Base-by-base conservation (phyloP, 2,329 filamentous ascomycete genomes). In the Alternaria ventricosa region DNA sequence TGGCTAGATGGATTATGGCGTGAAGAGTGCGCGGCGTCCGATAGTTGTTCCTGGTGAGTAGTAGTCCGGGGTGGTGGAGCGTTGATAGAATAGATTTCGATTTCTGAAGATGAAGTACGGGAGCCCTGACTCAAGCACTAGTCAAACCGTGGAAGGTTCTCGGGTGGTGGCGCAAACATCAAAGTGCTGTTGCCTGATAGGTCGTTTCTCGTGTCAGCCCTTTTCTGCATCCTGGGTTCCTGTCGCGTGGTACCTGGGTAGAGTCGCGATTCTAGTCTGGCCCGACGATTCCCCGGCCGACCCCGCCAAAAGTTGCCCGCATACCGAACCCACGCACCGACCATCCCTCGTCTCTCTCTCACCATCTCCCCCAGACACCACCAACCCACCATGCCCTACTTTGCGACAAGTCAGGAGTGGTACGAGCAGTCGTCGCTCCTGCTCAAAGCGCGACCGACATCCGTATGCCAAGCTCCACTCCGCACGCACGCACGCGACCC, bases 401-500 rank as follows among this genome's bases (percentile, higher is more conserved):
- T 97, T 78, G 84, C 87, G 55, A 94, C 92, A 61, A 92, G 92
- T 81, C 90, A 97, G 82, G 91, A 94, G 83, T 99, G 94, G 92
- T 92, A 97, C 71, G 89, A 91, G 74, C 92, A 97, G 81, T 97
- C 95, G 13, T 85, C 89, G 18, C 88, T 94, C 64, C 89, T 99
- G 61, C 85, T 99, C 58, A 88, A 96, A 82, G 95, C 96, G 60
- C 90, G 93, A 51, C 96, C 96, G 5, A 88, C 88, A 33, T 94
- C 92, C 44, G 95, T 97, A 88, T 67, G 88, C 83, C 59, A 59
- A 33, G 44, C 53, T 50, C 27, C 12, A 28, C 44, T 22, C n/a
- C 50, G 8, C 44, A 10, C 44, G 28, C 54, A 59, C 61, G 55
- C 64, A 63, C 61, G 50, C 61, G 47, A 69, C 58, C 18, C 30